phyloP scores from a whole-genome alignment of 495 filamentous ascomycete species.

The Haplographium delicatum region DNA sequence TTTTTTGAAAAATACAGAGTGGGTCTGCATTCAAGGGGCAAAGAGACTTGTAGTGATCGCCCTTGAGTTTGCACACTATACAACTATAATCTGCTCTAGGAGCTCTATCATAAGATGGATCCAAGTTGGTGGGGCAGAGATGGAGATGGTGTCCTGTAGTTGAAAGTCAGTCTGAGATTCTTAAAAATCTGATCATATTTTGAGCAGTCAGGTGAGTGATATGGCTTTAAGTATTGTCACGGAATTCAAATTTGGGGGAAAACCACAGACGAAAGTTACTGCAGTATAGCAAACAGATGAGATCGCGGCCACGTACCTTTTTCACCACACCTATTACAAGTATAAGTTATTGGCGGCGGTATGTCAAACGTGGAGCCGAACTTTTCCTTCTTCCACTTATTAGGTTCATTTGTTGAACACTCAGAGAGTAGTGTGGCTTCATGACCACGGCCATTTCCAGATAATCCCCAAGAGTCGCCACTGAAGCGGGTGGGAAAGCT shows the following conservation, averaged over 20 bases:
- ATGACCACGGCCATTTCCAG: neutral
- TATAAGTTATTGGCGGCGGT: constrained; percentile 19
- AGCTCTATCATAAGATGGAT: constrained; percentile 29
- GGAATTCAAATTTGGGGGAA: neutral
- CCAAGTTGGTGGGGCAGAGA: constrained; percentile 37
- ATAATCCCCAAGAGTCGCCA: neutral
- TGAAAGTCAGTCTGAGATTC: neutral
- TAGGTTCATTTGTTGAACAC: neutral
- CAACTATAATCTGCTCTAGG: constrained; percentile 32
- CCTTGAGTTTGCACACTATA: constrained; percentile 26
- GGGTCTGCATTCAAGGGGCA: constrained; percentile 31
- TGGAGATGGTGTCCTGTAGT: constrained; percentile 36
- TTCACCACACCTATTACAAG: constrained; percentile 33
- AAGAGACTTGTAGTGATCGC: constrained; percentile 29
- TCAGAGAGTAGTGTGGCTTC: neutral
- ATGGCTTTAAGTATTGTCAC: too few relatives aligned
- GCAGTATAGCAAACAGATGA: neutral
- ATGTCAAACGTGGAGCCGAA: neutral
- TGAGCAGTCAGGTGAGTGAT: too few relatives aligned
- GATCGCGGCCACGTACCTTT: constrained; percentile 24
- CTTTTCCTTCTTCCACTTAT: neutral
- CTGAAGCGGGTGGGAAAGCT: too few relatives aligned
- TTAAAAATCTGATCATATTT: too few relatives aligned
- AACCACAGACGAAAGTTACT: neutral
- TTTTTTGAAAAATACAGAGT: constrained; percentile 27